Evolutionary conservation across 2,329 filamentous ascomycete genomes (phyloP), one percentile per base, ranked within the genome.

Genomic region (Diaporthe citrichinensis): DNA sequence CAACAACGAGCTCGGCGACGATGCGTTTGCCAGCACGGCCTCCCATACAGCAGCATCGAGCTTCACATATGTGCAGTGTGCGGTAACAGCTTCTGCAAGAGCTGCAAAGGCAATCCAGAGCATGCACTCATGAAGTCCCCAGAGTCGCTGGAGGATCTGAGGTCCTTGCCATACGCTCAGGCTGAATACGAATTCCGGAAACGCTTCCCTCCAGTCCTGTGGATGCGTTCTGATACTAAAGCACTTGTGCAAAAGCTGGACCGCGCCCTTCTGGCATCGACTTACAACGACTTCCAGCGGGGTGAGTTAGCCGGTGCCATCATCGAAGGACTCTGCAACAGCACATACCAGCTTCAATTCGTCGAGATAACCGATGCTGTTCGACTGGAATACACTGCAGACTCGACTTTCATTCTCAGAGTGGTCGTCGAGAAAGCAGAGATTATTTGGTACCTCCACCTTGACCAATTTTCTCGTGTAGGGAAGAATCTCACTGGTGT

Each of bases 91-190:
- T 83, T 84, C 20, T 87, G 86, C 78, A 76, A 76, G 15, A 79
- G 76, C 39, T 87, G 86, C 74, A 78, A 79, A 12, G 84, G 85
- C 1, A 87, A 87, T 44, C 86, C 86, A 0, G 46, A 58, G 0
- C 86, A 87, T 74, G 34, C 78, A 2, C 83, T 82, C 65, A 28
- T 20, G 7, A 39, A 71, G 3, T 73, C 62, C 20, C n/a, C 14
- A 25, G 20, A 51, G 25, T 67, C 73, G 1, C 57, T 73, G 39
- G 69, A 77, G 23, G 53, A 73, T 12, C 28, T 75, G 7, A 68
- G 44, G 10, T 67, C 36, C 20, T n/a, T 77, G 2, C 72, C 69
- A 8, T 73, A 73, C 7, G 49, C 76, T 3, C 59, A 59, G 15
- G 76, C 76, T 14, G 62, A 71, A 23, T 34, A 71, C 44, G 53